phyloP scores from a whole-genome alignment of 2,329 filamentous ascomycete genomes.

The Fusarium camptoceras region DNA sequence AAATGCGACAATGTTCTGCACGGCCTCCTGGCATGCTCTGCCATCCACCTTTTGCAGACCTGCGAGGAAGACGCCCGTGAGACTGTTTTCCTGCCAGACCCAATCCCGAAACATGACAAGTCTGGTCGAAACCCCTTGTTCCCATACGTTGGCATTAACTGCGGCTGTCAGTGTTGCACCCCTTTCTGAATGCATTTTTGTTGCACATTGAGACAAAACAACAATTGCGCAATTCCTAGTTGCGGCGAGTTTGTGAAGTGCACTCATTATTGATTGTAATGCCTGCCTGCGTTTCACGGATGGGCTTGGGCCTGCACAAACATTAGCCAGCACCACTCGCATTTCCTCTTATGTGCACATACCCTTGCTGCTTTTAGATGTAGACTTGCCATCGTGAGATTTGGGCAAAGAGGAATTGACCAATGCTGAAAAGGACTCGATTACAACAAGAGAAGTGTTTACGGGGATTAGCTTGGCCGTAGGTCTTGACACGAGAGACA shows the following conservation, averaged over 20 bases:
- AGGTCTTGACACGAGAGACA: slow-evolving; percentile 80
- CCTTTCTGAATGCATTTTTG: slow-evolving; percentile 76
- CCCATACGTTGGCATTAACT: slow-evolving; percentile 82
- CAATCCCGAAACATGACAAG: slow-evolving; percentile 85
- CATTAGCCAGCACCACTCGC: slow-evolving; percentile 17
- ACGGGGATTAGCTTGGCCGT: slow-evolving; percentile 70
- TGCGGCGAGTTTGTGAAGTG: slow-evolving; percentile 80
- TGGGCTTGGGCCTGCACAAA: slow-evolving; percentile 50
- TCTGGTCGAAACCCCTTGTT: slow-evolving; percentile 78
- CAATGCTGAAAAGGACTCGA: slow-evolving; percentile 82
- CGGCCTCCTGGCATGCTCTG: slow-evolving; percentile 54
- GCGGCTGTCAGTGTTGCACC: slow-evolving; percentile 79
- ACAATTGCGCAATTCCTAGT: slow-evolving; percentile 79
- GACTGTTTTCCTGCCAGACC: slow-evolving; percentile 62
- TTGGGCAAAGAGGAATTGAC: slow-evolving; percentile 83
- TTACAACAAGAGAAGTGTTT: slow-evolving; percentile 75
- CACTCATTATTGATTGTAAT: slow-evolving; percentile 73
- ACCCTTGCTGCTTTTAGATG: slow-evolving; percentile 57
- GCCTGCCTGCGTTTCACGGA: slow-evolving; percentile 62
- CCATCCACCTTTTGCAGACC: slow-evolving; percentile 75
- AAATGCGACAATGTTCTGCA: slow-evolving; percentile 63
- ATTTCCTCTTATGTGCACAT: slow-evolving; percentile 29
- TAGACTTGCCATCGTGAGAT: slow-evolving; percentile 55
- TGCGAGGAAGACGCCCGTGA: slow-evolving; percentile 66
- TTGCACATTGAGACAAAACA: slow-evolving; percentile 82